Evolutionary conservation across 768 basidiomycete species (phyloP), one percentile per base, ranked within the genome.

Genomic region (Pulveroboletus sp.): DNA sequence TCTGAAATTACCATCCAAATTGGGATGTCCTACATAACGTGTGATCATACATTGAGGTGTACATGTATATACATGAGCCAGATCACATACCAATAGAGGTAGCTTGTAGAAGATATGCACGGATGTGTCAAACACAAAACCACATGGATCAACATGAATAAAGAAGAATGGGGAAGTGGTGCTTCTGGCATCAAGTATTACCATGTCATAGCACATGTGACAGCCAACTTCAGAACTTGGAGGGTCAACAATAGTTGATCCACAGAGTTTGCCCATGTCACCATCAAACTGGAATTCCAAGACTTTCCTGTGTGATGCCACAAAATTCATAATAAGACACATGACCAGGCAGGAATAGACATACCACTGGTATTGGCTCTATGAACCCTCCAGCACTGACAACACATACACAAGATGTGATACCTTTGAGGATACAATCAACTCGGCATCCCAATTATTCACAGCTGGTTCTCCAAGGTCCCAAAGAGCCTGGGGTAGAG

Each of bases 71-170:
- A 29, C 12, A 9, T 4, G 4, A 9, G 5, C 8, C n/a, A n/a
- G n/a, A n/a, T n/a, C 32, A 33, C 39, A 17, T 16, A 31, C 50
- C 19, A 9, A 11, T 29, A 27, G 25, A 27, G 25, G 25, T 27
- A 27, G 25, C 25, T 29, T 9, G 27, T 51, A 39, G 3, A 47
- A 51, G 8, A 19, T 3, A 10, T 32, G 39, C 6, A 25, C 41
- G 40, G 16, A 45, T 2, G 19, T 38, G 19, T 56, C 53, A 19
- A 50, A 24, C 13, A 50, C 27, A 3, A 31, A 3, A 3, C 7
- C 1, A 29, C 0, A 0, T 3, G 3, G 7, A 2, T 0, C 0
- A 1, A 7, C 8, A 0, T 3, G 12, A 19, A 55, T 45, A 24
- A 14, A 31, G 19, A 56, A 19, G 16, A 47, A 36, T 14, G 5